Evolutionary conservation across 2,329 filamentous ascomycete species (phyloP), one percentile per base, ranked within the genome.

Genomic region (Alternaria gansuensis): DNA sequence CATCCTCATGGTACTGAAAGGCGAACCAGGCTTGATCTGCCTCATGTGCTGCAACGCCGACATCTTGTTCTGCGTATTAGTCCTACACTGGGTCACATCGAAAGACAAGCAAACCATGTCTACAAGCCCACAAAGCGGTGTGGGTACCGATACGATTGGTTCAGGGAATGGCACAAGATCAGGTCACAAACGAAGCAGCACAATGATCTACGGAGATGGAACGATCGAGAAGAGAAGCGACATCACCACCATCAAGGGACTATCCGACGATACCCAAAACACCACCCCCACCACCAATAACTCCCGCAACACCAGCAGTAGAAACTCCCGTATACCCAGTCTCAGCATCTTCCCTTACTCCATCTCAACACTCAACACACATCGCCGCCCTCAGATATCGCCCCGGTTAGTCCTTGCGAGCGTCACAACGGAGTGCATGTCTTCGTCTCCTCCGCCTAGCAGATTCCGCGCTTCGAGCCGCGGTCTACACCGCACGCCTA

Each of bases 11-110:
- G 80, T 80, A 1, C 80, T 89, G 2, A 75, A 85, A 24, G 87
- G 87, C 11, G 87, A 89, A 68, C 86, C 84, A 2, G 87, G 84
- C 3, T 89, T 87, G 86, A 81, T 89, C 3, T 89, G 86, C 64
- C 80, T 89, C 4, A 86, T 88, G 78, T 86, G 85, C 52, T 54
- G 43, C 43, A 28, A 39, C 9, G 24, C 26, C 13, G 41, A 45
- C 1, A 39, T 48, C 34, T n/a, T 54, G 13, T 48, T 54, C 43
- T 40, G 83, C 13, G 83, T 84, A 21, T 66, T 86, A 3, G 83
- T 88, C n/a, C 81, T 88, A 40, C 86, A 88, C 64, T 88, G 86
- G 86, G 82, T 87, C 40, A 81, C 81, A 5, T 76, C 75, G 13
- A 77, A 65, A 5, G 62, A 52, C 55, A 60, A 41, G 46, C 51